A percentile compares a stretch with the other conserved stretches of the same genome.
These are phyloP conservation scores for Xylaria acuta DNA, from an alignment of 495 filamentous ascomycete genomes.

Conservation along the genomic window DNA sequence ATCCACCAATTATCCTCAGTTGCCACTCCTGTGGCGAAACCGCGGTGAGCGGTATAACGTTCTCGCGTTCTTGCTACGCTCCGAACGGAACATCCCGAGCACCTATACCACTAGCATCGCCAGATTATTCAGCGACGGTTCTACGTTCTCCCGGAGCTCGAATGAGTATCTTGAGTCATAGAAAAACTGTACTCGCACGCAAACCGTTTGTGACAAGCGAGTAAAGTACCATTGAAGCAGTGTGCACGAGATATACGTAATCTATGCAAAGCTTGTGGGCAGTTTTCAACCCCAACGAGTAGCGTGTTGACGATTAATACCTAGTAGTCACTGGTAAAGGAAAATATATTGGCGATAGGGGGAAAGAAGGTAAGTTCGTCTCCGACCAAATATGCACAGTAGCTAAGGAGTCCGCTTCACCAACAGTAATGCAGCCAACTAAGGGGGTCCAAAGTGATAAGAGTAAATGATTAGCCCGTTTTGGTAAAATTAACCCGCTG, in stretches of 20 bases:
- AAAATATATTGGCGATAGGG: background rate
- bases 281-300: too few relatives aligned
- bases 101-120: background rate
- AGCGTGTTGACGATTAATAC: too few relatives aligned
- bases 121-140: constrained; percentile 5
- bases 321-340: background rate
- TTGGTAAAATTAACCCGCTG: too few relatives aligned
- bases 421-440: too few relatives aligned
- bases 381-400: background rate
- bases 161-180: background rate
- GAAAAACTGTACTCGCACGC: background rate
- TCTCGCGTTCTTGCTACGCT: background rate
- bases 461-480: too few relatives aligned
- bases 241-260: background rate
- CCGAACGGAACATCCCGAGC: background rate
- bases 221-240: background rate
- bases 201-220: background rate
- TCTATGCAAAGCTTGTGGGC: background rate
- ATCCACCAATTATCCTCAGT: background rate
- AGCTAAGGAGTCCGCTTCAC: too few relatives aligned
- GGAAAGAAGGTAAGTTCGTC: too few relatives aligned
- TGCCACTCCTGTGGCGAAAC: background rate
- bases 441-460: too few relatives aligned
- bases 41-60: background rate
- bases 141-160: background rate